Conservation (phyloP, 2,329 filamentous ascomycete species). For the Didymella keratinophila region DNA sequence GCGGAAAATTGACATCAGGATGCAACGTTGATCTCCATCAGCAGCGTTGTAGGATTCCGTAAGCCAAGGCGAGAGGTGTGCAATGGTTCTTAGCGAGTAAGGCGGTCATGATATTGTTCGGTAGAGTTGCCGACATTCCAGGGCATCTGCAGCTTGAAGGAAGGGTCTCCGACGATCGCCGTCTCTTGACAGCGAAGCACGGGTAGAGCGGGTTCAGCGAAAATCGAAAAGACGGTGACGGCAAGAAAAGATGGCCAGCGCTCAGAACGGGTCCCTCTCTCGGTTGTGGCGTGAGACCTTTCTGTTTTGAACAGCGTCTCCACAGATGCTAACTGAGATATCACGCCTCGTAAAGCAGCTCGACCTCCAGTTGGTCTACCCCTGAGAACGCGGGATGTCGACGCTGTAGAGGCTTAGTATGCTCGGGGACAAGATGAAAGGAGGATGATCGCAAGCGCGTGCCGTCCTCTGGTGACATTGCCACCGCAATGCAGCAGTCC, state of each 20-base stretch:
- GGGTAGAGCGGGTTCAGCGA: constrained; percentile 22
- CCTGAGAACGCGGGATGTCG: constrained; percentile 19
- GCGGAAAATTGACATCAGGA: constrained; percentile 2
- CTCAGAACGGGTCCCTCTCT: constrained; percentile 16
- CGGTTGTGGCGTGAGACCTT: constrained; percentile 23
- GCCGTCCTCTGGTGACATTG: constrained; percentile 27
- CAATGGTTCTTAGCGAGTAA: constrained; percentile 5
- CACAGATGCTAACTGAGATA: constrained; percentile 13
- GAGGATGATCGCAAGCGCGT: constrained; percentile 26
- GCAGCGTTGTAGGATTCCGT: constrained; percentile 5
- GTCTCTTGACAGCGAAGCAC: constrained; percentile 14
- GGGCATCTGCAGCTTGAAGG: background rate
- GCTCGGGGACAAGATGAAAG: constrained; percentile 31
- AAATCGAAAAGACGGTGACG: constrained; percentile 24
- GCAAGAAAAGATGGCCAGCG: constrained; percentile 13
- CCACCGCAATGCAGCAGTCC: constrained; percentile 21
- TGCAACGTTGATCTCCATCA: background rate
- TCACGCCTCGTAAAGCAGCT: constrained; percentile 15
- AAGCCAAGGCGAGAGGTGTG: background rate
- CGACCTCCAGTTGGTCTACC: constrained; percentile 19
- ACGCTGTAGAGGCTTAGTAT: constrained; percentile 16
- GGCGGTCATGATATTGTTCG: constrained; percentile 5
- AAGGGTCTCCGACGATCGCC: constrained; percentile 21
- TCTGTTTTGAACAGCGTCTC: constrained; percentile 16
- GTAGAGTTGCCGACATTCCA: constrained; percentile 19